A percentile compares a stretch with the other conserved stretches of the same genome.
Conservation (phyloP, 495 filamentous ascomycete species). For the Thermothielavioides terrestris region DNA sequence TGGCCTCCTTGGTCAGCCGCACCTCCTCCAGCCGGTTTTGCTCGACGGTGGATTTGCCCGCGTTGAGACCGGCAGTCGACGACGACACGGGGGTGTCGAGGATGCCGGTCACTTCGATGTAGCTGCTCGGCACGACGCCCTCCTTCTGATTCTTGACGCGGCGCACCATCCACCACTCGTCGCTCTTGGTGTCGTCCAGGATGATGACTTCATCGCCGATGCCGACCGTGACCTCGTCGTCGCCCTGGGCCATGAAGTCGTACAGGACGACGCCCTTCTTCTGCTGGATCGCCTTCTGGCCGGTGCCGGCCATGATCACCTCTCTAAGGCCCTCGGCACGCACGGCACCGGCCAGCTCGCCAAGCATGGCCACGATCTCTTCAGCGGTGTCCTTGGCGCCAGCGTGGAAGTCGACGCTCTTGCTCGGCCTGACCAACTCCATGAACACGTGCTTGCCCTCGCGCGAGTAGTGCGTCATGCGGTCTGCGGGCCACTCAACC, state of each 20-base stretch:
- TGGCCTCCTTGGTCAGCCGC: constrained; percentile 65
- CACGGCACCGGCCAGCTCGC: constrained; percentile 78
- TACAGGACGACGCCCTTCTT: constrained; percentile 85
- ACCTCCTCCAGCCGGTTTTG: constrained; percentile 80
- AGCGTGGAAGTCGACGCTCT: constrained; percentile 92
- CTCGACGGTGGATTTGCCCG: constrained; percentile 64
- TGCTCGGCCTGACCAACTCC: constrained; percentile 82
- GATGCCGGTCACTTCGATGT: constrained; percentile 74
- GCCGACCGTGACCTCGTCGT: constrained; percentile 90
- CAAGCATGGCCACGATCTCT: constrained; percentile 80
- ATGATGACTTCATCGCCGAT: constrained; percentile 87
- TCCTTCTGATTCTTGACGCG: constrained; percentile 83
- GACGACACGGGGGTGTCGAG: constrained; percentile 34
- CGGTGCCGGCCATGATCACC: constrained; percentile 69
- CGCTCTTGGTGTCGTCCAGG: constrained; percentile 80
- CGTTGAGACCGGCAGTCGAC: constrained; percentile 48
- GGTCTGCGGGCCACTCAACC: constrained; percentile 89
- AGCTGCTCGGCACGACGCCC: constrained; percentile 97
- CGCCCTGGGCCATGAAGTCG: constrained; percentile 92
- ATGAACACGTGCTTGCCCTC: constrained; percentile 98
- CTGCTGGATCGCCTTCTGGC: constrained; percentile 37
- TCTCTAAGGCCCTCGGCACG: constrained; percentile 79
- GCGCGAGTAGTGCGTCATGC: constrained; percentile 87
- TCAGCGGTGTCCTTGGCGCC: constrained; percentile 94
- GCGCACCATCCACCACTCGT: constrained; percentile 97